These are phyloP conservation scores for Schizophyllum amplum DNA, from an alignment of 1,284 basidiomycete genomes.

Conservation along the genomic window DNA sequence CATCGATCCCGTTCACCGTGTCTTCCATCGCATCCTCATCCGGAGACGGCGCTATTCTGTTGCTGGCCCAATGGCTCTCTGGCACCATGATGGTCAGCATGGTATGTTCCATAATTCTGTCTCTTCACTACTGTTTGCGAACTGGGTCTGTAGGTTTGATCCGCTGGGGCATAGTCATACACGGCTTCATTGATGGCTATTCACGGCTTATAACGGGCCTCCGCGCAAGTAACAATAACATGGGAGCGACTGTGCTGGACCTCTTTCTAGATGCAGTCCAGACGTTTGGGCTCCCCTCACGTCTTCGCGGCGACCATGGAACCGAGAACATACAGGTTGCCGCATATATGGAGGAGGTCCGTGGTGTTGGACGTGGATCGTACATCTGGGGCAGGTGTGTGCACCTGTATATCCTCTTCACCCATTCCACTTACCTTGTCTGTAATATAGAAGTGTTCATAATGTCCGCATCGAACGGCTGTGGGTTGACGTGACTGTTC, in stretches of 20 bases:
- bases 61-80: constrained; percentile 26
- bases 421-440: constrained; percentile 17
- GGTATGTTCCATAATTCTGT: constrained; percentile 11
- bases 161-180: constrained; percentile 23
- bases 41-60: constrained; percentile 21
- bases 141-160: constrained; percentile 20
- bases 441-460: constrained; percentile 14
- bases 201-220: constrained; percentile 19
- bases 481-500: constrained; percentile 19
- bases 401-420: constrained; percentile 22
- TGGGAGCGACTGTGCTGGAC: constrained; percentile 19
- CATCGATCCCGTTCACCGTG: constrained; percentile 17
- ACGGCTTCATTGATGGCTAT: constrained; percentile 25
- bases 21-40: constrained; percentile 20
- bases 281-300: constrained; percentile 18
- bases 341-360: constrained; percentile 18
- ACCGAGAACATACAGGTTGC: constrained; percentile 24
- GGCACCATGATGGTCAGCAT: constrained; percentile 28
- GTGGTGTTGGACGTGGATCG: constrained; percentile 16
- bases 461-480: constrained; percentile 21
- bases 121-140: neutral
- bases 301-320: constrained; percentile 25
- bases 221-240: constrained; percentile 21
- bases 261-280: constrained; percentile 16
- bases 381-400: constrained; percentile 24